These are phyloP conservation scores for Botrytis pseudocinerea DNA, from an alignment of 2,329 filamentous ascomycete genomes.

Conservation along the genomic window DNA sequence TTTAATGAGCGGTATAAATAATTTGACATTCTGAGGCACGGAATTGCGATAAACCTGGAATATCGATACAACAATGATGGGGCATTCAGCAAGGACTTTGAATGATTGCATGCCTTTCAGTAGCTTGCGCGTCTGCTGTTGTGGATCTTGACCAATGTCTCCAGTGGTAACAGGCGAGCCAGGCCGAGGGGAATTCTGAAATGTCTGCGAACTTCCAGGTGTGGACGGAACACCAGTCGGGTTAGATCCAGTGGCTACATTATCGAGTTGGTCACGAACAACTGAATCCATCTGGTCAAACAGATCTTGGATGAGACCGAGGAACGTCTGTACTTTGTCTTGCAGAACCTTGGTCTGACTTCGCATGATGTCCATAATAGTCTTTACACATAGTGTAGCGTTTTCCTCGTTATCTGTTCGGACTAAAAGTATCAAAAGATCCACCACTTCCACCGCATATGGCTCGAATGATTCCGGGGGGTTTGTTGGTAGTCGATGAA, in stretches of 20 bases:
- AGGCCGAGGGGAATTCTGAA: conserved; percentile 79
- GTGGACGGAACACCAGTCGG: conserved; percentile 63
- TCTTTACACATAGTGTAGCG: conserved; percentile 97
- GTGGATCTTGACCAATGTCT: conserved; percentile 78
- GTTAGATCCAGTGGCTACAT: conserved; percentile 58
- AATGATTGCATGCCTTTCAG: conserved; percentile 97
- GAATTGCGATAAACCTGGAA: conserved; percentile 87
- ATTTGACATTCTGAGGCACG: conserved; percentile 81
- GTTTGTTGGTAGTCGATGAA: conserved; percentile 78
- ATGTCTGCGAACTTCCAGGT: conserved; percentile 64
- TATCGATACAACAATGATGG: conserved; percentile 97
- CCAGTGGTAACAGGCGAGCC: conserved; percentile 85
- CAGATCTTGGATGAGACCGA: conserved; percentile 90
- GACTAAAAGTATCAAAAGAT: conserved; percentile 85
- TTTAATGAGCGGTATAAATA: conserved; percentile 93
- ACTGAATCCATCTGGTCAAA: conserved; percentile 94
- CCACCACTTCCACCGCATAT: conserved; percentile 84
- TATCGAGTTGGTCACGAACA: conserved; percentile 93
- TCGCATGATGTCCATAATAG: conserved; percentile 93
- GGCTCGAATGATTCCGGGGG: conserved; percentile 81
- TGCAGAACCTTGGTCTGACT: conserved; percentile 82
- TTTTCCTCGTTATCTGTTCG: conserved; percentile 97
- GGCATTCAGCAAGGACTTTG: conserved; percentile 96
- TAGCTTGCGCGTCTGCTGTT: conserved; percentile 77
- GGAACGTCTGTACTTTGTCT: conserved; percentile 84